These are phyloP conservation scores for Saposhnikovia divaricata DNA, from an alignment of 129 eudicot species.

Conservation along the genomic window DNA sequence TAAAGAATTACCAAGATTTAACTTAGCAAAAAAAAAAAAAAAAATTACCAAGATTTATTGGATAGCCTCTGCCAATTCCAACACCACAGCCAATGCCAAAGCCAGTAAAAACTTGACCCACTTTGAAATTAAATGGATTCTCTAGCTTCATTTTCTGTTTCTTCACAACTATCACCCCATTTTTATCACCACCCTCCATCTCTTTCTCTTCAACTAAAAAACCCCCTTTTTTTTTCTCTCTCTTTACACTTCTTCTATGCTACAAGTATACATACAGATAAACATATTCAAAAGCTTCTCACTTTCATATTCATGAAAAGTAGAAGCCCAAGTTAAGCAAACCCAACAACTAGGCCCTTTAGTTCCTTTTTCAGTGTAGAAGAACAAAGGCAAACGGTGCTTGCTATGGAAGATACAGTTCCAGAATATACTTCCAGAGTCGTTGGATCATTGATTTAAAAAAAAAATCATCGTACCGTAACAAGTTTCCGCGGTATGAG, in stretches of 20 bases:
- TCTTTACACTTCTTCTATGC: neutral
- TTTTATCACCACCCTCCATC: conserved; percentile 4
- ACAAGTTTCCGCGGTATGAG: no score
- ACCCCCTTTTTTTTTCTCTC: neutral
- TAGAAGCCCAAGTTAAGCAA: neutral
- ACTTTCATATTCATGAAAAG: neutral
- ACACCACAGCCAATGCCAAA: conserved; percentile 97
- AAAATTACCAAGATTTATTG: conserved; percentile 61
- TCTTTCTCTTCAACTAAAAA: neutral
- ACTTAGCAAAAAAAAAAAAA: no score
- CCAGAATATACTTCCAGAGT: no score
- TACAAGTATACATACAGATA: neutral
- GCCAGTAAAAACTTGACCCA: conserved; percentile 85
- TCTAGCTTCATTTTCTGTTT: conserved; percentile 19
- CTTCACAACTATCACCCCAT: conserved; percentile 1
- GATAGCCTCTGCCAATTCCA: conserved; percentile 91
- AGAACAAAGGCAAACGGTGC: no score
- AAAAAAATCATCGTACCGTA: no score
- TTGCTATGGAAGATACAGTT: no score
- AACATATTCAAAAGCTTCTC: neutral
- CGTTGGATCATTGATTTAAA: no score
- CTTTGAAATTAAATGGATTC: conserved; percentile 85
- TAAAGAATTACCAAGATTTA: conserved; percentile 52
- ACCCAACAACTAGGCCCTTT: neutral
- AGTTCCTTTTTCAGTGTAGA: neutral